Base-by-base conservation (phyloP, 768 basidiomycete species). In the Auriscalpium vulgare region DNA sequence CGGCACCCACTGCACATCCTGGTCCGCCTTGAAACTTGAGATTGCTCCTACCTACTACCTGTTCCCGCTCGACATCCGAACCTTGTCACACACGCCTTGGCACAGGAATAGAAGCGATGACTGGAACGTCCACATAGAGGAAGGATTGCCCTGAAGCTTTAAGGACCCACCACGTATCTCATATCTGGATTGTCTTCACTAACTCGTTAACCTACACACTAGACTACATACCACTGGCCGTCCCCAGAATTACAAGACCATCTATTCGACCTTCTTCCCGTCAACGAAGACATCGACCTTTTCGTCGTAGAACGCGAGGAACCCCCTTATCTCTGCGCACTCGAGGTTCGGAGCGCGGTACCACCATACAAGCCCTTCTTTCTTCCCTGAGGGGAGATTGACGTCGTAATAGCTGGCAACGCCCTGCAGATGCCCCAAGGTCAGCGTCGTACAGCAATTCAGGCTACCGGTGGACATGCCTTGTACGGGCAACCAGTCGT, bases 241-340 rank as follows among this genome's bases (percentile, higher is more conserved):
- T 29, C 29, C 3, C 29, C 29, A 29, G 29, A 29, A 29, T 43
- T 17, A 43, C 8, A 43, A 43, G 38, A 34, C 47, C 56, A 8
- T 50, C 57, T 59, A 75, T 14, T 64, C 60, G 61, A 80, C 78
- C 63, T 80, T 80, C 54, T 73, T 73, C 16, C 76, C 83, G 60
- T 87, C 83, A 14, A 87, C 64, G 71, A 75, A 87, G 11, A 86
- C 76, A 53, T 85, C 82, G 29, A 86, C 78, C 58, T 81, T 84
- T 61, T 87, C 84, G 53, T 87, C 83, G 58, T 82, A 83, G 65
- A 84, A 85, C 0, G 82, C 78, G 8, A 81, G 67, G 56, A 75
- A 75, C 16, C 82, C 82, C 50, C 67, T 71, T 47, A 85, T 76
- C 19, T 67, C 71, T 3, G 74, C 69, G 43, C 78, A 78, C 58